Evolutionary conservation across 805 yeast species (phyloP).

Genomic region (Saccharomycopsis guyanensis): DNA sequence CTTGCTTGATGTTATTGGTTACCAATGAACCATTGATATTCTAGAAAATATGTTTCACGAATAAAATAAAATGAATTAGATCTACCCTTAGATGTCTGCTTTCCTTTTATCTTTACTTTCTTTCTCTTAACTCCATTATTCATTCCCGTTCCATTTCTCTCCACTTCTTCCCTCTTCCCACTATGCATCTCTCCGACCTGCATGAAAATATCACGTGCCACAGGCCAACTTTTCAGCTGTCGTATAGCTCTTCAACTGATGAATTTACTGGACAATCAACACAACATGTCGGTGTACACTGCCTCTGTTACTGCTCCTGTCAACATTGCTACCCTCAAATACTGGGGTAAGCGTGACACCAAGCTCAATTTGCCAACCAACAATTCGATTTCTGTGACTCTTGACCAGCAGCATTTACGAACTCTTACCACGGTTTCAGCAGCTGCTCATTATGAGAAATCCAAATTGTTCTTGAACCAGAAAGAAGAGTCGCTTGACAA

Average conservation of each 20-base stretch:
- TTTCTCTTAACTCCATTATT: too few species aligned
- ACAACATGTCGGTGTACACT: conserved; percentile 43
- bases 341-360: conserved; percentile 98
- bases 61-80: too few species aligned
- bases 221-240: neutral
- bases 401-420: conserved; percentile 83
- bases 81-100: too few species aligned
- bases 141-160: too few species aligned
- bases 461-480: conserved; percentile 84
- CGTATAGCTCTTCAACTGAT: neutral
- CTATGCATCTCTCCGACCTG: too few species aligned
- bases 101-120: too few species aligned
- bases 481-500: conserved; percentile 62
- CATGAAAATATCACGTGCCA: neutral
- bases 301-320: conserved; percentile 96
- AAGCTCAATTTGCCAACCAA: conserved; percentile 88
- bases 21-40: too few species aligned
- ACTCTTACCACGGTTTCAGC: conserved; percentile 88
- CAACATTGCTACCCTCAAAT: conserved; percentile 92
- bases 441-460: conserved; percentile 45
- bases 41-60: too few species aligned
- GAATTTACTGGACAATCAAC: neutral
- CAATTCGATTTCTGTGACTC: conserved; percentile 90
- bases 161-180: too few species aligned
- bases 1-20: too few species aligned